Percentiles rank a stretch among this genome's conserved stretches.
These are phyloP conservation scores for Coemansia sp. DNA, from an alignment of 192 early-diverging fungal species.

Conservation along the genomic window DNA sequence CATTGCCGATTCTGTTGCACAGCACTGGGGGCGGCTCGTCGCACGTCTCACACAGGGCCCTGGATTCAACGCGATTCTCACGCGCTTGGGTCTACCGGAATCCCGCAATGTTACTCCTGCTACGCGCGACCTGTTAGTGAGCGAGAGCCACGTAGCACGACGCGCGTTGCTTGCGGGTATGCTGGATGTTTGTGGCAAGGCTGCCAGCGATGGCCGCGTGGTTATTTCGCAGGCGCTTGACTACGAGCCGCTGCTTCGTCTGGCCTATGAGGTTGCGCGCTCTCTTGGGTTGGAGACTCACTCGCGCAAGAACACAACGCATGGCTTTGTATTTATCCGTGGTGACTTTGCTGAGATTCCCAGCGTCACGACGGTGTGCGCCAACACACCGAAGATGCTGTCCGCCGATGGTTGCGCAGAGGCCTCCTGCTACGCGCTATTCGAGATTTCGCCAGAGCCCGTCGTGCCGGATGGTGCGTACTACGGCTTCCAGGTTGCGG, in stretches of 20 bases:
- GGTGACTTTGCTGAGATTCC: constrained; percentile 25
- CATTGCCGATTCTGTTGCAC: constrained; percentile 27
- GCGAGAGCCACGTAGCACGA: constrained; percentile 13
- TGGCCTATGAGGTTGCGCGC: constrained; percentile 45
- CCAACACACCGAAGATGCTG: neutral
- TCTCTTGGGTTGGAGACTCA: constrained; percentile 42
- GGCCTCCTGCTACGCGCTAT: neutral
- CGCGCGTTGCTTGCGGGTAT: constrained; percentile 40
- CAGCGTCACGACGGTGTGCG: constrained; percentile 19
- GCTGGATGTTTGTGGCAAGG: constrained; percentile 35
- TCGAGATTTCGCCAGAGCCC: constrained; percentile 29
- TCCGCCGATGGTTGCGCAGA: neutral
- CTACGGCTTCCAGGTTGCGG: constrained; percentile 50
- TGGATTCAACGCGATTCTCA: constrained; percentile 8
- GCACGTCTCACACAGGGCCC: neutral
- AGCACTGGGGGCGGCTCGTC: constrained; percentile 25
- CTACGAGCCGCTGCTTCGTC: constrained; percentile 28
- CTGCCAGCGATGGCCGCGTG: constrained; percentile 19
- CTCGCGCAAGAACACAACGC: constrained; percentile 22
- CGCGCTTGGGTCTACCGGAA: constrained; percentile 8
- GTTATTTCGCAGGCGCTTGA: constrained; percentile 25
- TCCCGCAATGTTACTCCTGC: constrained; percentile 8
- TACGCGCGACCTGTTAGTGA: constrained; percentile 31
- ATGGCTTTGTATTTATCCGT: constrained; percentile 31
- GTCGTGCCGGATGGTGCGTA: constrained; percentile 15